A percentile compares a stretch with the other conserved stretches of the same genome.
These are phyloP conservation scores for Platanus orientalis DNA, from an alignment of 164 flowering plant genomes.

Conservation along the genomic window DNA sequence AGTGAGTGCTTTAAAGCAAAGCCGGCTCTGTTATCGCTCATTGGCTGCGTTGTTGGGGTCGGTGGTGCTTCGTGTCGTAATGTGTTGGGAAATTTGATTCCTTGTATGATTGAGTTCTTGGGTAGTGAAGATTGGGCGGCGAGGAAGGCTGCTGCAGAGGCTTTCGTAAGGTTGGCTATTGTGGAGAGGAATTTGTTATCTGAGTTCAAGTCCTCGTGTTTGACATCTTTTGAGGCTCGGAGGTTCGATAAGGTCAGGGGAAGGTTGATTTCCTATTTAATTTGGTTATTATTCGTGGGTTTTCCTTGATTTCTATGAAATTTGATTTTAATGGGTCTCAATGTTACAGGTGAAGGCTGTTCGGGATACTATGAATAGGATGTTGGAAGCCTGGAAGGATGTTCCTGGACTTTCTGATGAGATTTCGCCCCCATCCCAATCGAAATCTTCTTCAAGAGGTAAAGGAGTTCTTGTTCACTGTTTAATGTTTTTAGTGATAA, in stretches of 20 bases:
- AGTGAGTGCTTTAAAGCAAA: constrained; percentile 68
- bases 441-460: no score
- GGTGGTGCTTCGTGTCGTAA: constrained; percentile 37
- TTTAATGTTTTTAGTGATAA: no score
- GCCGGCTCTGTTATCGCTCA: constrained; percentile 48
- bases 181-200: constrained; percentile 51
- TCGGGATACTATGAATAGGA: constrained; percentile 67
- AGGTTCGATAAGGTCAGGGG: constrained; percentile 72
- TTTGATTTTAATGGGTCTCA: constrained; percentile 1
- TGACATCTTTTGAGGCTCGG: constrained; percentile 55
- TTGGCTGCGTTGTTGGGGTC: constrained; percentile 56
- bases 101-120: constrained; percentile 53
- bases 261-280: no score
- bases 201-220: constrained; percentile 50
- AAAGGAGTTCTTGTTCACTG: no score
- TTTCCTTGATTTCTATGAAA: neutral
- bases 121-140: constrained; percentile 83
- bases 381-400: constrained; percentile 77
- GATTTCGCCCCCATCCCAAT: no score
- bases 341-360: constrained; percentile 61
- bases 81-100: constrained; percentile 43
- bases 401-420: constrained; percentile 61
- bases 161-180: constrained; percentile 55
- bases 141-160: constrained; percentile 82
- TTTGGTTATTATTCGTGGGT: no score